Conservation (phyloP, 306 rosid genomes). For the Castanospermum australe region DNA sequence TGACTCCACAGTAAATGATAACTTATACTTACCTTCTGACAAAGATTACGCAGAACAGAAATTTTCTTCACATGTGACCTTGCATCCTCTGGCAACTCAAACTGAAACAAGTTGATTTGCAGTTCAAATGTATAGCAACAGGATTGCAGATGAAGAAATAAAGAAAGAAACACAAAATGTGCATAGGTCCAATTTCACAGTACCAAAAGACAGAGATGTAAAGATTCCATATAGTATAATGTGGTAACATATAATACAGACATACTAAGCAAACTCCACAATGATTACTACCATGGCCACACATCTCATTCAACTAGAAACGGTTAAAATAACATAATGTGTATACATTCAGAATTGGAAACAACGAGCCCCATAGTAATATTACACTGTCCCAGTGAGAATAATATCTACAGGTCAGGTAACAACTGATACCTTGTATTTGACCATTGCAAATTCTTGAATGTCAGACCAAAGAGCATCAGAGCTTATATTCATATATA, state of each 20-base stretch:
- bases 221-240: not conserved
- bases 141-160: conserved; percentile 12
- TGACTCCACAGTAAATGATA: conserved; percentile 17
- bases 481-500: conserved; percentile 68
- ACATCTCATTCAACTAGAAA: not conserved
- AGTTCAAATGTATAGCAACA: not conserved
- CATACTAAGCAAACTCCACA: not conserved
- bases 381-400: not conserved
- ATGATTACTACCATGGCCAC: not conserved
- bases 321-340: not conserved
- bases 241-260: not conserved
- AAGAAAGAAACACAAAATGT: not conserved
- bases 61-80: conserved; percentile 64
- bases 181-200: not conserved
- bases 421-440: conserved; percentile 70
- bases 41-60: conserved; percentile 87
- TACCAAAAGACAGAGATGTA: not conserved
- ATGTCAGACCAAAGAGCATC: conserved; percentile 84
- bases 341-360: not conserved
- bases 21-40: conserved; percentile 70
- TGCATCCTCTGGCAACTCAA: conserved; percentile 79
- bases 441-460: conserved; percentile 73
- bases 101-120: conserved; percentile 49
- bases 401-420: not conserved
- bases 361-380: not conserved